Conservation (phyloP, 2,329 filamentous ascomycete genomes). For the Aspergillus pseudoviridinutans region DNA sequence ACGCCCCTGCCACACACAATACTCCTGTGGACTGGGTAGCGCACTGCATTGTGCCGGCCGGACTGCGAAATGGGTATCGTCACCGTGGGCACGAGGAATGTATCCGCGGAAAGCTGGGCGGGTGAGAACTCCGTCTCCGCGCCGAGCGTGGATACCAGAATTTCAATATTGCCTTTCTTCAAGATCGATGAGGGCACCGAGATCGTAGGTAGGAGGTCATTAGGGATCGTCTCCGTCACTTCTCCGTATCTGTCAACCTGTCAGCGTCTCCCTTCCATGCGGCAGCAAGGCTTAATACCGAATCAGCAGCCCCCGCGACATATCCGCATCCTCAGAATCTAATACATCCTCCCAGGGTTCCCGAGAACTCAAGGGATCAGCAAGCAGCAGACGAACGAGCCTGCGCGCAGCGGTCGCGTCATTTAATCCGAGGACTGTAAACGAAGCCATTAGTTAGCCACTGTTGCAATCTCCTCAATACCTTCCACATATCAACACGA, state of each 20-base stretch:
- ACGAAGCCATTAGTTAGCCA: slow-evolving; percentile 1
- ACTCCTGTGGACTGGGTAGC: slow-evolving; percentile 79
- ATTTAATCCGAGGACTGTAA: slow-evolving; percentile 48
- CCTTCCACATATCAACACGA: no score
- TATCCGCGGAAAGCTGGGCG: slow-evolving; percentile 51
- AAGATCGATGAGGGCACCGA: slow-evolving; percentile 54
- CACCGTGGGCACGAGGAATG: slow-evolving; percentile 70
- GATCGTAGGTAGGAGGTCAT: slow-evolving; percentile 52
- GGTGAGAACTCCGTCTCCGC: slow-evolving; percentile 48
- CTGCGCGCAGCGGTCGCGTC: slow-evolving; percentile 49
- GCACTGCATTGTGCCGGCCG: slow-evolving; percentile 62
- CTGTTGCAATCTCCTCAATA: no score
- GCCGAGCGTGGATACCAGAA: slow-evolving; percentile 54
- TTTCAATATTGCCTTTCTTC: slow-evolving; percentile 55
- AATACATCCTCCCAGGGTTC: slow-evolving; percentile 66
- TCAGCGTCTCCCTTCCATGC: slow-evolving; percentile 27
- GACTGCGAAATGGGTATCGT: slow-evolving; percentile 64
- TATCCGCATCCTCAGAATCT: slow-evolving; percentile 44
- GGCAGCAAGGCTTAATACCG: slow-evolving; percentile 45
- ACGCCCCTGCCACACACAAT: slow-evolving; percentile 72
- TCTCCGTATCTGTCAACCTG: slow-evolving; percentile 49
- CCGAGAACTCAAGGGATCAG: slow-evolving; percentile 63
- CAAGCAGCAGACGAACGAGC: slow-evolving; percentile 65
- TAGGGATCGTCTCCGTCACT: slow-evolving; percentile 43
- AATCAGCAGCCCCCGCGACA: slow-evolving; percentile 59